Base-by-base conservation (phyloP, 1,139 yeast species). In the Suhomyces bolitotheri region DNA sequence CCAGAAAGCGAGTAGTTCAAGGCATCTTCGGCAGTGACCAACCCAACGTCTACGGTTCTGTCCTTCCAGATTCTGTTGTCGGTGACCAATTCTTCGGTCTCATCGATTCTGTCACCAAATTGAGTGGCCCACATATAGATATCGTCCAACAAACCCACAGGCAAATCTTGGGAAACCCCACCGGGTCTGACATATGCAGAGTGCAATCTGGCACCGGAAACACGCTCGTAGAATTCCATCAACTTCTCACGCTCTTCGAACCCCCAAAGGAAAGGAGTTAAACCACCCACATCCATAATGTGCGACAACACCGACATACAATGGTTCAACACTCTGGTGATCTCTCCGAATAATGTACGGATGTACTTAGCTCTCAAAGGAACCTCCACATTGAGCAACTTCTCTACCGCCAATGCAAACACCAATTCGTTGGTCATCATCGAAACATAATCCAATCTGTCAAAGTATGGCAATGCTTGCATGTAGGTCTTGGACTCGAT, bases 81-180 rank as follows among this genome's bases (percentile, higher is more conserved):
- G 34, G 96, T 85, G 48, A 84, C 76, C 66, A 87, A 76, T 65
- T 87, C 96, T 70, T 87, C 96, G 44, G 84, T 80, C 65, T 87
- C 96, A 63, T 87, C 96, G 51, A 87, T 66, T 71, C 96, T 80
- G 68, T 87, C 96, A 59, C 95, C 96, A 51, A 87, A 87, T 70
- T 87, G 96, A 24, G 96, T 87, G 39, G 95, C 95, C 96, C 96
- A 87, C 92, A 86, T 86, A 66, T 84, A 87, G 53, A 87, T 87
- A 58, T 87, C 96, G 62, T 87, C 96, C 53, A 87, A 74, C 56
- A 87, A 64, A 34, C 96, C 96, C 23, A 78, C 82, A 19, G 96
- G 96, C 49, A 87, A 66, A 63, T 87, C 96, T 64, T 85, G 95
- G 15, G 94, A 68, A 22, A 87, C 96, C 56, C 96, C 96, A 56